phyloP scores from a whole-genome alignment of 306 rosid species.

The Vigna nakashimae region DNA sequence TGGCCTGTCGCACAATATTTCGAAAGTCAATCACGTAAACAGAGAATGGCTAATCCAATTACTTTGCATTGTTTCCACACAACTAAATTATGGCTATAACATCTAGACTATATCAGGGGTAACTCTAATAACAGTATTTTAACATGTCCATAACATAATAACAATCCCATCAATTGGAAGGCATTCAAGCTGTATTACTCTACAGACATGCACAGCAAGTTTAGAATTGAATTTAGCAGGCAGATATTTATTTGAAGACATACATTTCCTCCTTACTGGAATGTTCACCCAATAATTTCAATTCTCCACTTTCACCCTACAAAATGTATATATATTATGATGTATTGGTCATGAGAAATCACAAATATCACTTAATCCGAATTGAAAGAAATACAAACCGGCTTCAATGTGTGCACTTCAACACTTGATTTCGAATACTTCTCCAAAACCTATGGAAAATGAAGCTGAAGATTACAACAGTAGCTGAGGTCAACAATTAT shows the following conservation, averaged over 20 bases:
- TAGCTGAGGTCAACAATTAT: constrained; percentile 24
- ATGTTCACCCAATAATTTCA: constrained; percentile 44
- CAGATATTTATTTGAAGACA: constrained; percentile 38
- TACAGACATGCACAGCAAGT: constrained; percentile 20
- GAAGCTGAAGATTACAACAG: constrained; percentile 44
- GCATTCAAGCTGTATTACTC: constrained; percentile 13
- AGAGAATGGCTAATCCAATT: constrained; percentile 24
- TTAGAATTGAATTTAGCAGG: constrained; percentile 22
- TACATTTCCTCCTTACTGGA: constrained; percentile 55
- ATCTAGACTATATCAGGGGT: neutral
- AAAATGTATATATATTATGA: constrained; percentile 31
- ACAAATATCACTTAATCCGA: constrained; percentile 35
- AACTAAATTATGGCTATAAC: constrained; percentile 20
- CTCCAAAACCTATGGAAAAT: constrained; percentile 55
- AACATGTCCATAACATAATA: neutral
- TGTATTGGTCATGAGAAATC: constrained; percentile 23
- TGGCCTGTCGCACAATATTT: neutral
- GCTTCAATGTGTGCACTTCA: constrained; percentile 57
- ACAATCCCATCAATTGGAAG: neutral
- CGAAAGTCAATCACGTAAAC: neutral
- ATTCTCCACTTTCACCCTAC: constrained; percentile 48
- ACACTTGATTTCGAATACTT: constrained; percentile 55
- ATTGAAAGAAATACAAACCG: constrained; percentile 50
- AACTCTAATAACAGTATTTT: constrained; percentile 6
- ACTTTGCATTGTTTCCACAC: constrained; percentile 10